Evolutionary conservation across 108 stramenopile genomes (phyloP).

Genomic region (Parietichytrium sp.): DNA sequence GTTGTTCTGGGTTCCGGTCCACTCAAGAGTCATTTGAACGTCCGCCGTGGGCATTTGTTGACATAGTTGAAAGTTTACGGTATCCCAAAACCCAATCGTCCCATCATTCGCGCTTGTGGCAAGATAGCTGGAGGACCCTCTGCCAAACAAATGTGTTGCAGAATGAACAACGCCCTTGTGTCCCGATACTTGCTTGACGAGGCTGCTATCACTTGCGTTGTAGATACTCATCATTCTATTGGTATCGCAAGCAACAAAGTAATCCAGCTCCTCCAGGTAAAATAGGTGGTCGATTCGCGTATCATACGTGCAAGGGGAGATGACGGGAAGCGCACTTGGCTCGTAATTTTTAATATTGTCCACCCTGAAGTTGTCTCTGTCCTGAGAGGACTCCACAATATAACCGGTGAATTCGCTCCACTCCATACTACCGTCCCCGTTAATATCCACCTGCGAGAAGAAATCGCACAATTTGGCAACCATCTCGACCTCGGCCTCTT

Average conservation of each 20-base stretch:
- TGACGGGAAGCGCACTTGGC: not conserved
- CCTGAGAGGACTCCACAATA: conserved; percentile 44
- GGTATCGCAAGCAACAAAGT: not conserved
- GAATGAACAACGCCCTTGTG: conserved; percentile 24
- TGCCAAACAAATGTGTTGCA: not conserved
- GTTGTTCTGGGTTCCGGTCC: conserved; percentile 47
- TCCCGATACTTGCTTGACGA: not conserved
- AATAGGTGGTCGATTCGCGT: conserved; percentile 13
- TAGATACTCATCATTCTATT: conserved; percentile 34
- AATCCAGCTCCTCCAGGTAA: conserved; percentile 16
- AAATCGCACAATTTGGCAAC: conserved; percentile 42
- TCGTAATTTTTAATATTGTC: conserved; percentile 22
- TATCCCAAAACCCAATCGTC: conserved; percentile 35
- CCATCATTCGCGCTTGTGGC: conserved; percentile 16
- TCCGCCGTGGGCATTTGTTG: conserved; percentile 50
- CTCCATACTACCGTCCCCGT: conserved; percentile 49
- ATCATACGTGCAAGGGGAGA: not conserved
- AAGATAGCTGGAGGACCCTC: conserved; percentile 32
- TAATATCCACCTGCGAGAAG: conserved; percentile 48
- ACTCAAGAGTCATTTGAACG: conserved; percentile 53
- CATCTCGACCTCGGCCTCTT: not conserved
- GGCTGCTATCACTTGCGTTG: not conserved
- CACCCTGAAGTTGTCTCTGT: conserved; percentile 17
- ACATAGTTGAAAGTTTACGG: not conserved
- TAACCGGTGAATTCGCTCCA: conserved; percentile 49